These are phyloP conservation scores for Ilyonectria destructans DNA, from an alignment of 2,329 filamentous ascomycete genomes.

Conservation along the genomic window DNA sequence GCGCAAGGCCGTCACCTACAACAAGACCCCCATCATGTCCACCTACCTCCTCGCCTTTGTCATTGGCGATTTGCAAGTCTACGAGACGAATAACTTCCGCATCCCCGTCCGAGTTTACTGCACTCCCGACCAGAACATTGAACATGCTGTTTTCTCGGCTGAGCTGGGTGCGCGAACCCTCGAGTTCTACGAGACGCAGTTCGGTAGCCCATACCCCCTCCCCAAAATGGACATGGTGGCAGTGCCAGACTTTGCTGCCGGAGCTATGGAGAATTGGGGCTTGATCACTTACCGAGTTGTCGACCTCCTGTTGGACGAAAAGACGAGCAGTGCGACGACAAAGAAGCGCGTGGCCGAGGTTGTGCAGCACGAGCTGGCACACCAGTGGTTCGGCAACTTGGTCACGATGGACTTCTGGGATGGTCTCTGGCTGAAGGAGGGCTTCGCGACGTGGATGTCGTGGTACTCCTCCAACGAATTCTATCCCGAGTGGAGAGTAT, in stretches of 20 bases:
- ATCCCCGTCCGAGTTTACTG: constrained; percentile 96
- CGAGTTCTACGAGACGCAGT: constrained; percentile 95
- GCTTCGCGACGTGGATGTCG: constrained; percentile 76
- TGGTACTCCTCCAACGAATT: constrained; percentile 91
- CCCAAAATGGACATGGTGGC: constrained; percentile 71
- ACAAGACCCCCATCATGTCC: constrained; percentile 93
- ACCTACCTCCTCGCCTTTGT: constrained; percentile 97
- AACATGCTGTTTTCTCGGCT: constrained; percentile 91
- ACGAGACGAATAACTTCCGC: constrained; percentile 92
- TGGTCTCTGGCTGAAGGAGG: constrained; percentile 96
- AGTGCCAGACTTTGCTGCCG: constrained; percentile 95
- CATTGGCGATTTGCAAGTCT: constrained; percentile 92
- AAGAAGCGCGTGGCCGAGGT: constrained; percentile 96
- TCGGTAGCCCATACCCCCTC: constrained; percentile 81
- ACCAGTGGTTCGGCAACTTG: constrained; percentile 98
- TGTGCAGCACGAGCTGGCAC: constrained; percentile 96
- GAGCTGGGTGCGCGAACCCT: constrained; percentile 91
- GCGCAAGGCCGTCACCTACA: constrained; percentile 93
- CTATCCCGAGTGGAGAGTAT: constrained; percentile 98
- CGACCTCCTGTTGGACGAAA: constrained; percentile 86
- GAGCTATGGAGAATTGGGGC: constrained; percentile 99
- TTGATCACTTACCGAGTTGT: constrained; percentile 95
- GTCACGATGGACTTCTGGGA: constrained; percentile 99
- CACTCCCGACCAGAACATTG: constrained; percentile 89
- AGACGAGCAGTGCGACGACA: constrained; percentile 88